These are phyloP conservation scores for Inga leiocalycina DNA, from an alignment of 306 rosid species.

Conservation along the genomic window DNA sequence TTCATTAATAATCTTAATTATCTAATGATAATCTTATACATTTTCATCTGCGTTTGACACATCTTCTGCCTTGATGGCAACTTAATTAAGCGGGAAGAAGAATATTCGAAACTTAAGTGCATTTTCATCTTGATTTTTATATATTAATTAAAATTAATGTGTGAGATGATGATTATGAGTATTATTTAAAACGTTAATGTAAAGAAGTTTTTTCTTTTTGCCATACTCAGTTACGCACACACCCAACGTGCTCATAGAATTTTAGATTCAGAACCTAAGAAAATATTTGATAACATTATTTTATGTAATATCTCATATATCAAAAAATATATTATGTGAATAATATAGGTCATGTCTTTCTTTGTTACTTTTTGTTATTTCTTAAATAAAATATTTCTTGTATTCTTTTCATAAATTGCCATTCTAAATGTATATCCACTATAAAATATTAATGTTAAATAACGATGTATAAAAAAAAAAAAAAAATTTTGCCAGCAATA, in stretches of 20 bases:
- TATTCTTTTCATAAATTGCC: background rate
- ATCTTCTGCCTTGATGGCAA: too few relatives aligned
- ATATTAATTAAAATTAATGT: background rate
- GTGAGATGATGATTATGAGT: background rate
- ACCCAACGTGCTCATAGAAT: too few relatives aligned
- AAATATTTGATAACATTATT: background rate
- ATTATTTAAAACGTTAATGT: background rate
- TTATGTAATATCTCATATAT: background rate
- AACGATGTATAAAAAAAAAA: background rate
- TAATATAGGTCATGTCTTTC: background rate
- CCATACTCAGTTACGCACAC: too few relatives aligned
- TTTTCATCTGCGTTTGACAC: background rate
- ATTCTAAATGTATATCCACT: background rate
- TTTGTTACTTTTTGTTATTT: background rate
- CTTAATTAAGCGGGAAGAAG: background rate
- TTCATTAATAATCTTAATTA: background rate
- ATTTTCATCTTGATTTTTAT: background rate
- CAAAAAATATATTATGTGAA: background rate
- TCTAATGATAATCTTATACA: too few relatives aligned
- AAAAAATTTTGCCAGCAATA: too few relatives aligned
- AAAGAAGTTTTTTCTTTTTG: background rate
- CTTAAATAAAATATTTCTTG: background rate
- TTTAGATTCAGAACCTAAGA: too few relatives aligned
- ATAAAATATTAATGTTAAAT: background rate
- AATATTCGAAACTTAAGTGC: background rate